Evolutionary conservation across 768 basidiomycete genomes (phyloP).

Genomic region (Trametopsis cervina): DNA sequence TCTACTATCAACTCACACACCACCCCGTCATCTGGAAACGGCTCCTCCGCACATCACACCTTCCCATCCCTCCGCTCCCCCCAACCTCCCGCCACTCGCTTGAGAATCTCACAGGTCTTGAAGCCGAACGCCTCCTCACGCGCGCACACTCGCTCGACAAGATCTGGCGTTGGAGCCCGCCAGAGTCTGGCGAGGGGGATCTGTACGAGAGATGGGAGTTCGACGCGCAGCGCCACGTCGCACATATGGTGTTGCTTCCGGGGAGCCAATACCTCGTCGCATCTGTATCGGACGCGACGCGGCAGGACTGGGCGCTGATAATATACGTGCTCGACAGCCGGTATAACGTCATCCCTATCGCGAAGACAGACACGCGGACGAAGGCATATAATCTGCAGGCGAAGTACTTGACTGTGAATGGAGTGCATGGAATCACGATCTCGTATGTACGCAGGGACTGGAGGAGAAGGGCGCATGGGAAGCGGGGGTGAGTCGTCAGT

Average conservation of each 20-base stretch:
- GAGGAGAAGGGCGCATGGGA: conserved; percentile 3
- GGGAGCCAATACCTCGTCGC: conserved; percentile 13
- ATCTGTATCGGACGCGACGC: conserved; percentile 5
- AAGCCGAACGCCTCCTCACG: conserved; percentile 51
- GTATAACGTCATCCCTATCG: conserved; percentile 9
- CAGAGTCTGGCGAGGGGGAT: conserved; percentile 1
- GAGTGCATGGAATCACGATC: conserved; percentile 47
- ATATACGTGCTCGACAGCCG: conserved; percentile 8
- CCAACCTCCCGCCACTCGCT: conserved; percentile 44
- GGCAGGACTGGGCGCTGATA: conserved; percentile 6
- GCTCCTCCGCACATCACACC: conserved; percentile 43
- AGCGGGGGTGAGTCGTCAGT: conserved; percentile 7
- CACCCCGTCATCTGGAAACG: conserved; percentile 67
- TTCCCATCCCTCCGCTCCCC: conserved; percentile 56
- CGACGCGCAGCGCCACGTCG: conserved; percentile 7
- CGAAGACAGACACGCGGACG: conserved; percentile 28
- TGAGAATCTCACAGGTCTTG: conserved; percentile 26
- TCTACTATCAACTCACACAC: conserved; percentile 57
- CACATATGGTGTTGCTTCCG: conserved; percentile 10
- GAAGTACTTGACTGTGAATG: conserved; percentile 43
- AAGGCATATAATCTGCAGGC: conserved; percentile 55
- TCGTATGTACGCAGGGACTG: conserved; percentile 38
- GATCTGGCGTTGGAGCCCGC: conserved; percentile 38
- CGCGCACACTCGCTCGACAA: conserved; percentile 54
- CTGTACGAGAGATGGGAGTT: conserved; percentile 8